phyloP scores from a whole-genome alignment of 768 basidiomycete genomes.

The Rhodotorula sphaerocarpa region DNA sequence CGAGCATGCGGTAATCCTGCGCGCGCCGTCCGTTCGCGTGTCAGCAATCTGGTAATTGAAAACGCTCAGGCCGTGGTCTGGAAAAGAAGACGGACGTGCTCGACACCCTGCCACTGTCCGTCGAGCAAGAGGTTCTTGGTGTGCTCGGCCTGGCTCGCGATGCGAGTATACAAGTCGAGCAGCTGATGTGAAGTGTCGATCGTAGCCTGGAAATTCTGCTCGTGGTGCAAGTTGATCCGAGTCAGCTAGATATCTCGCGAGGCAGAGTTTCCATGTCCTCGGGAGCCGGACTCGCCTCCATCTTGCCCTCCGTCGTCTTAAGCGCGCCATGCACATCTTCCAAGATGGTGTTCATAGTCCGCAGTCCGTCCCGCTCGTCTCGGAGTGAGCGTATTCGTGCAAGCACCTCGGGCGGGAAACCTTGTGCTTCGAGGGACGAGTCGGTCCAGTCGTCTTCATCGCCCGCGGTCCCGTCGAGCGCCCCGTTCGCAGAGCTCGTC shows the following conservation, averaged over 20 bases:
- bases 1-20: constrained; percentile 15
- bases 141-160: constrained; percentile 45
- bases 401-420: constrained; percentile 15
- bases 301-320: constrained; percentile 40
- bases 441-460: constrained; percentile 1
- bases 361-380: constrained; percentile 41
- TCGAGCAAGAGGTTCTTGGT: constrained; percentile 43
- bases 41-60: background rate
- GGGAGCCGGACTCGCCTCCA: constrained; percentile 38
- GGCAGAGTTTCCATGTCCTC: no score
- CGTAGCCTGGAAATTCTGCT: constrained; percentile 19
- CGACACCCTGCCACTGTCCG: constrained; percentile 42
- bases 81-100: constrained; percentile 36
- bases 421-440: background rate
- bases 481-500: background rate
- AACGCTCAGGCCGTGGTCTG: no score
- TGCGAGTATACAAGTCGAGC: constrained; percentile 43
- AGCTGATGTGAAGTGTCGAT: constrained; percentile 41
- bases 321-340: constrained; percentile 39
- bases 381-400: constrained; percentile 35
- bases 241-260: background rate
- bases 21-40: background rate
- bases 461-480: background rate
- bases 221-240: no score
- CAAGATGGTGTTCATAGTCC: constrained; percentile 44